phyloP scores from a whole-genome alignment of 2,329 filamentous ascomycete genomes.

The Diaporthe ilicicola region DNA sequence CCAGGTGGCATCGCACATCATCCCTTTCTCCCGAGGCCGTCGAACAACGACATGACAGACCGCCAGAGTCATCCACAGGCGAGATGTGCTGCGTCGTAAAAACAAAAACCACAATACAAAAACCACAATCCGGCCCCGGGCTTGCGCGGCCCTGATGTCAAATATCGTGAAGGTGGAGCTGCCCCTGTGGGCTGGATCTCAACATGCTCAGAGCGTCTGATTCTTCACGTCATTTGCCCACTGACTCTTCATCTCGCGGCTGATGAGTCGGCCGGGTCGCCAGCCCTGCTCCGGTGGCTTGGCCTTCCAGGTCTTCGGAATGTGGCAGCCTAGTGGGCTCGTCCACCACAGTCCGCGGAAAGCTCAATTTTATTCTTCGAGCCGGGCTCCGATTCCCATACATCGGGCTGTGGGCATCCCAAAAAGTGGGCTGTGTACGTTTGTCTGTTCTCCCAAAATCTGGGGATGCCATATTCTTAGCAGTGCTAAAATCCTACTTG shows the following conservation, averaged over 20 bases:
- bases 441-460: constrained; percentile 12
- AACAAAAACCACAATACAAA: background rate
- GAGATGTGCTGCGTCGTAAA: background rate
- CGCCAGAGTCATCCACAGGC: background rate
- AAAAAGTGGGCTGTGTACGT: constrained; percentile 31
- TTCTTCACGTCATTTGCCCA: constrained; percentile 4
- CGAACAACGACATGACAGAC: background rate
- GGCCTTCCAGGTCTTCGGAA: constrained; percentile 5
- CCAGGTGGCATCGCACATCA: constrained; percentile 1
- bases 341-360: background rate
- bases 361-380: constrained; percentile 22
- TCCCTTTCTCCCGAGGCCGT: background rate
- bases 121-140: background rate
- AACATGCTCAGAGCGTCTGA: constrained; percentile 23
- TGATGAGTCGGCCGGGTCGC: constrained; percentile 4
- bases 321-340: constrained; percentile 12
- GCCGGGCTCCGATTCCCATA: constrained; percentile 10
- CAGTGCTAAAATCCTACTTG: constrained; percentile 24
- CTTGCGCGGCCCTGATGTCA: constrained; percentile 29
- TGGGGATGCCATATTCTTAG: constrained; percentile 28
- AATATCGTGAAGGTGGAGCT: constrained; percentile 27
- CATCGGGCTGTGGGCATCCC: constrained; percentile 20
- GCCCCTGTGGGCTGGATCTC: constrained; percentile 29
- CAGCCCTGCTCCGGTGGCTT: constrained; percentile 26
- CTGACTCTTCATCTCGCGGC: constrained; percentile 1